phyloP scores from a whole-genome alignment of 1,139 yeast genomes.

The Magnusiomyces ingens region DNA sequence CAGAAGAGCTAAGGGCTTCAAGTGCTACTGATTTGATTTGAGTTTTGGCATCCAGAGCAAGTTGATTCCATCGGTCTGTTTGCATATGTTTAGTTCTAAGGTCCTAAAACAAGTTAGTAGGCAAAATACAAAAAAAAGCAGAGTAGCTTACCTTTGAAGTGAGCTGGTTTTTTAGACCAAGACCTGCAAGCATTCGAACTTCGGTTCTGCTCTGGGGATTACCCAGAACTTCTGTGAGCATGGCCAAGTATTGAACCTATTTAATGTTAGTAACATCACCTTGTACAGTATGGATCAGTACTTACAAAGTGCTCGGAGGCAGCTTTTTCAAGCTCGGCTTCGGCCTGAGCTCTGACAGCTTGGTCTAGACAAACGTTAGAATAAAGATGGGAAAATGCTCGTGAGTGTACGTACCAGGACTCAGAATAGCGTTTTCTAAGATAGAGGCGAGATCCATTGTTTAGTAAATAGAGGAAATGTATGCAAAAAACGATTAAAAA shows the following conservation, averaged over 20 bases:
- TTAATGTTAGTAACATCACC: slow-evolving; percentile 8
- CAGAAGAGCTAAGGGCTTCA: slow-evolving; percentile 54
- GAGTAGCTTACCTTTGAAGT: slow-evolving; percentile 45
- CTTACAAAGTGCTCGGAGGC: slow-evolving; percentile 66
- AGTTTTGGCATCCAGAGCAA: slow-evolving; percentile 49
- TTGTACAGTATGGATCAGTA: background rate
- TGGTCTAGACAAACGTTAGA: slow-evolving; percentile 39
- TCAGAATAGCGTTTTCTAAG: slow-evolving; percentile 59
- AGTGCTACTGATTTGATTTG: slow-evolving; percentile 60
- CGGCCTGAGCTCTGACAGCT: slow-evolving; percentile 69
- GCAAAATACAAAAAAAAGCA: background rate
- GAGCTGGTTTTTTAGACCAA: slow-evolving; percentile 80
- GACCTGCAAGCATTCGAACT: slow-evolving; percentile 87
- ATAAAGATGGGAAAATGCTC: background rate
- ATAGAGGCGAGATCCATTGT: slow-evolving; percentile 63
- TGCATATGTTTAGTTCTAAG: slow-evolving; percentile 27
- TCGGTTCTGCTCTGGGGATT: slow-evolving; percentile 63
- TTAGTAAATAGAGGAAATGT: background rate
- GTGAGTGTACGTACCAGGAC: slow-evolving; percentile 18
- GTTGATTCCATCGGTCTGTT: slow-evolving; percentile 49
- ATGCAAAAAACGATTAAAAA: background rate
- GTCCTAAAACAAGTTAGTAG: slow-evolving; percentile 29
- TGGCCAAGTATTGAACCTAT: slow-evolving; percentile 50
- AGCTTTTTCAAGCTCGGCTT: slow-evolving; percentile 64
- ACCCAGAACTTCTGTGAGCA: slow-evolving; percentile 66